Conservation (phyloP, 371 early-diverging fungal genomes). For the Apophysomyces elegans region DNA sequence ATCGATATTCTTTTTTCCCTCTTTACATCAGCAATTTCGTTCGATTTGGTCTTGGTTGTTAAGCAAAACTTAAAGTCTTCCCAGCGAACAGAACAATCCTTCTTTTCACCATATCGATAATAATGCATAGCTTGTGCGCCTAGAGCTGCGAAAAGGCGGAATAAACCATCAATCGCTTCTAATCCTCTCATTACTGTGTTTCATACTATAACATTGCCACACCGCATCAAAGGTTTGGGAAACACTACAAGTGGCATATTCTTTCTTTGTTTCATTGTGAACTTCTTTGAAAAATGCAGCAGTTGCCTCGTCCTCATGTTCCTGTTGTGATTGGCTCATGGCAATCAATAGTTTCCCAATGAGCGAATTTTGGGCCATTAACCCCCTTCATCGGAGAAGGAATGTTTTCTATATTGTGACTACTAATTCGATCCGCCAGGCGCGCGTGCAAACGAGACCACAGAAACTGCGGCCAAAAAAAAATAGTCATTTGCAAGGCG, state of each 20-base stretch:
- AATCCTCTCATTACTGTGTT: neutral
- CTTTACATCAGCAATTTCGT: conserved; percentile 45
- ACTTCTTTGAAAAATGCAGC: conserved; percentile 43
- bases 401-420: too few relatives aligned
- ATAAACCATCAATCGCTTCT: neutral
- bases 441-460: too few relatives aligned
- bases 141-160: conserved; percentile 27
- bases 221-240: conserved; percentile 45
- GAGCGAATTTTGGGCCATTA: too few relatives aligned
- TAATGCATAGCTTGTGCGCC: conserved; percentile 49
- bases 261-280: conserved; percentile 37
- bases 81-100: conserved; percentile 44
- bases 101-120: conserved; percentile 52
- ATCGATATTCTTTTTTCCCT: neutral
- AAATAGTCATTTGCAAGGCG: neutral
- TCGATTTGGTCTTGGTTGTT: conserved; percentile 43
- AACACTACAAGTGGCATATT: conserved; percentile 41
- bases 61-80: conserved; percentile 51
- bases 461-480: too few relatives aligned
- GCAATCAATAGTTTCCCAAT: too few relatives aligned
- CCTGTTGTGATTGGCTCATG: neutral
- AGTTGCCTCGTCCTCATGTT: conserved; percentile 33
- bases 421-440: too few relatives aligned
- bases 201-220: conserved; percentile 50
- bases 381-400: too few relatives aligned